Evolutionary conservation across 148 eudicot species (phyloP).

Genomic region (Polygonum aviculare): DNA sequence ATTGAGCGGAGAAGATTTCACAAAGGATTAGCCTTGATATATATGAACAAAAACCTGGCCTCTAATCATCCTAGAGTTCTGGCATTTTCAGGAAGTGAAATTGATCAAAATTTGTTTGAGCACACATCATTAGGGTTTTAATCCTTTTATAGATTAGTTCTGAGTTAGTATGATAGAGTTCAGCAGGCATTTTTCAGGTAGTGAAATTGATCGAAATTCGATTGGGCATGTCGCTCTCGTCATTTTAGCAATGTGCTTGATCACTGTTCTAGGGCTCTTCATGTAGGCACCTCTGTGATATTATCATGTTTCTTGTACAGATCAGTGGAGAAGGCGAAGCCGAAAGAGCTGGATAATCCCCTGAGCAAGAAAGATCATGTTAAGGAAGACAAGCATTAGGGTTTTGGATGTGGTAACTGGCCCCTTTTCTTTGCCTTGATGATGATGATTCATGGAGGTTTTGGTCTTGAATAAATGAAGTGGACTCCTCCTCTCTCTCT

Average conservation of each 20-base stretch:
- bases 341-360: conserved; percentile 25
- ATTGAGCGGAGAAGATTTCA: not conserved
- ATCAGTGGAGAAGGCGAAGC: conserved; percentile 26
- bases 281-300: not conserved
- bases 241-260: not conserved
- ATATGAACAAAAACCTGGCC: not conserved
- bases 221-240: not conserved
- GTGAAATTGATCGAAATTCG: not conserved
- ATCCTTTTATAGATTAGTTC: not conserved
- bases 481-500: not conserved
- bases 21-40: not conserved
- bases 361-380: conserved; percentile 20
- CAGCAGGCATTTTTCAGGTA: not conserved
- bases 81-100: too few species aligned
- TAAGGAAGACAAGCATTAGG: conserved; percentile 22
- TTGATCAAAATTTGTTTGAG: too few species aligned
- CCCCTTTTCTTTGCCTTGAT: not conserved
- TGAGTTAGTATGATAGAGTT: not conserved
- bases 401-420: not conserved
- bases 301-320: conserved; percentile 10
- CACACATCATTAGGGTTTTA: too few species aligned
- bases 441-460: not conserved
- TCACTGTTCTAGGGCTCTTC: not conserved
- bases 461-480: not conserved
- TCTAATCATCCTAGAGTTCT: too few species aligned